Base-by-base conservation (phyloP, 768 basidiomycete species). In the Leccinum barrowsii region DNA sequence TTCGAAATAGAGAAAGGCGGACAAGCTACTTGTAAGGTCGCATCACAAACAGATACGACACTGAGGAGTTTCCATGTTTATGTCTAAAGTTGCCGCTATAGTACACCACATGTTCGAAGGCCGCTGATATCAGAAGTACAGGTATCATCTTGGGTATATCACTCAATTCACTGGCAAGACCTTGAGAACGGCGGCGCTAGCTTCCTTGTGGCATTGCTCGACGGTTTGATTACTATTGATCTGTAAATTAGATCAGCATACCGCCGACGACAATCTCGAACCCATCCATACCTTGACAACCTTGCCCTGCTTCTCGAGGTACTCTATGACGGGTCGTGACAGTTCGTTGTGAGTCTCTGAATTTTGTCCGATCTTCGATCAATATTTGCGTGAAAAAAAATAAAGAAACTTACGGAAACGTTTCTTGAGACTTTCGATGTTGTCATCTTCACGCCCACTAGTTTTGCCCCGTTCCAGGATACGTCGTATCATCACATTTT, bases 381-480 rank as follows among this genome's bases (percentile, higher is more conserved):
- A 5, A 52, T 40, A 37, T 26, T 50, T 10, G 42, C 1, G 28
- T 1, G 11, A 46, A 37, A 17, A 35, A 11, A 30, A 30, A 5
- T 11, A 28, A 30, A 5, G 15, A 12, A 19, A 80, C 87, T 19
- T 70, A 90, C 94, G 78, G 78, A 98, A 98, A n/a, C 97, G 90
- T 75, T 98, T 99, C 76, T 83, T 89, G 75, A 99, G 96, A 71
- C 87, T 93, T 73, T 96, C 93, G 12, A 65, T 63, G 70, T 99
- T 99, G 71, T 99, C 97, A 67, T 99, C 97, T 67, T 94, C 95
- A 13, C 97, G 81, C 15, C 97, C 96, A 56, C 90, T 92, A 0
- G 95, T 98, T 80, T 98, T 89, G 24, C 88, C 89, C 22, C 97
- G 86, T 73, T 94, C 89, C 53, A 95, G 79, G 58, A 99, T 79